Base-by-base conservation (phyloP, 768 basidiomycete species). In the Tremella yokohamensis region DNA sequence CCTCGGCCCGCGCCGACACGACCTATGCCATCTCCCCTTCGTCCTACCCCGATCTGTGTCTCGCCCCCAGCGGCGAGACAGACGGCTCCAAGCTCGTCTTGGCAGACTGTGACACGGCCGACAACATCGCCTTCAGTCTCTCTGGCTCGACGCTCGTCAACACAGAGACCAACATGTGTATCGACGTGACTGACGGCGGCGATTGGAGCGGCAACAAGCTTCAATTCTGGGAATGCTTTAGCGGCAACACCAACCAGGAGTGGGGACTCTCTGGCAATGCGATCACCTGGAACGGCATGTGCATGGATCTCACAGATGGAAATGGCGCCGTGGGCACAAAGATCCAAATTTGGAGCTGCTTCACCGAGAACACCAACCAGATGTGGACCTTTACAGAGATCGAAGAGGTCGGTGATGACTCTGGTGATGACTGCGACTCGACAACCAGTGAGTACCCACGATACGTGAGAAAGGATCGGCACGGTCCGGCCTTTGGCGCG, bases 221-320 rank as follows among this genome's bases (percentile, higher is more conserved):
- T 26, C 70, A 72, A 42, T 51, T 72, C 19, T 72, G 70, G 70
- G 60, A 51, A 9, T 69, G 70, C 56, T 72, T 56, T 57, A 37
- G 52, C 20, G 40, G 61, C 52, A 69, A 69, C 54, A 47, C 57
- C 26, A 72, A 72, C 53, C 70, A 72, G 42, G 49, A 52, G 40
- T 72, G 64, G 54, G 44, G 42, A 15, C 40, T 62, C 40, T 52
- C 49, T n/a, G 58, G 57, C 34, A 58, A 54, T n/a, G 42, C 55
- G 22, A 62, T 72, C 26, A 49, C 58, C 47, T 72, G 70, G 70
- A 26, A 40, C 40, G 65, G 61, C 25, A 49, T 65, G 39, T 72
- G 70, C 48, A 51, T 61, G 39, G 70, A 72, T 52, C 57, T 72
- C 25, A 72, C 63, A 15, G 70, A 72, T 56, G 70, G 70, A 12